Base-by-base conservation (phyloP, 2,329 filamentous ascomycete genomes). In the Rhynchosporium agropyri region DNA sequence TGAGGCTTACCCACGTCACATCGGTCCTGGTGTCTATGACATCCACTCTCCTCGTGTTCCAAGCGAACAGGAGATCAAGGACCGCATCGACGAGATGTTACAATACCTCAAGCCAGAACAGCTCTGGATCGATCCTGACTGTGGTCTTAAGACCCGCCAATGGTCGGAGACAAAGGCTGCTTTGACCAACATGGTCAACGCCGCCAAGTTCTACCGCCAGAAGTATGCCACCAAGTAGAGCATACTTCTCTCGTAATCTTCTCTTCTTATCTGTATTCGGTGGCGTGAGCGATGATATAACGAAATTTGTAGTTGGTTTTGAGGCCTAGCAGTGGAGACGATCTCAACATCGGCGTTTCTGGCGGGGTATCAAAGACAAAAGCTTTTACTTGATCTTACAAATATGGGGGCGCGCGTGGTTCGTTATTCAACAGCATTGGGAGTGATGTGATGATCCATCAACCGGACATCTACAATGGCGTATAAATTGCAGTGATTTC, bases 51-150 rank as follows among this genome's bases (percentile, higher is more conserved):
- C 95, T 72, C 94, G 95, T 90, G 87, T 99, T 66, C 95, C 95
- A 76, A 90, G 88, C 77, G 91, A 97, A 88, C 86, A 97, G 83
- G 95, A 99, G 88, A 97, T 99, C 85, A 94, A 92, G 87, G 90
- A 93, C 82, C 90, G 95, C 77, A 90, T 99, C 79, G 88, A 91
- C 78, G 95, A 99, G 89, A 98, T 98, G 95, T 88, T 99, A 71
- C 85, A 90, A 81, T 93, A 92, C 86, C 90, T 98, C 81, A 94
- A 92, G 86, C 93, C 93, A 64, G 92, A 97, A 76, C 95, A 99
- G 87, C 91, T 99, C 78, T 99, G 95, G 95, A 91, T 98, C 83
- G 94, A 99, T 85, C 95, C 95, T 72, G 95, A 99, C 84, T 99
- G 95, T 77, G 95, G 95, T 84, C 88, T 99, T 65, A 99, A 99